A percentile compares a stretch with the other conserved stretches of the same genome.
Evolutionary conservation across 352 stramenopile genomes (phyloP).

Genomic region (Phytopythium helicoides): DNA sequence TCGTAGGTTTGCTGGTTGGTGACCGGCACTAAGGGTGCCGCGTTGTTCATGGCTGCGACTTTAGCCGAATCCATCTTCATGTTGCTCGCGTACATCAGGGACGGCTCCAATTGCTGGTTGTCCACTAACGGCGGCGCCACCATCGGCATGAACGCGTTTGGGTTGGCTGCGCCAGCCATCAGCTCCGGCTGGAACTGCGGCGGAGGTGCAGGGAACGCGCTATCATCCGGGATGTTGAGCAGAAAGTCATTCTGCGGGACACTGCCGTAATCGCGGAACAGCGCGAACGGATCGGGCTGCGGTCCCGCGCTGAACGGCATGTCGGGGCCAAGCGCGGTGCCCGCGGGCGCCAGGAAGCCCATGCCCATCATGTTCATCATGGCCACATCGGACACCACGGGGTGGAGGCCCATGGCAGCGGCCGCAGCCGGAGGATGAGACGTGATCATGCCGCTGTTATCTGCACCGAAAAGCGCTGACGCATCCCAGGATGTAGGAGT

Average conservation of each 20-base stretch:
- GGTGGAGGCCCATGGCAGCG: conserved; percentile 12
- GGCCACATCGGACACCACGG: conserved; percentile 9
- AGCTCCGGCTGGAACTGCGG: background rate
- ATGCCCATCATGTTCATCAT: conserved; percentile 6
- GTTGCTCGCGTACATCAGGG: conserved; percentile 9
- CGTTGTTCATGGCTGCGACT: conserved; percentile 15
- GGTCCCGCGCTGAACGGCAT: conserved; percentile 7
- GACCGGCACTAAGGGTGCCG: background rate
- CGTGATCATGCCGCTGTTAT: conserved; percentile 8
- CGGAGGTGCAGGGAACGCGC: background rate
- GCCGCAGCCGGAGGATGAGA: conserved; percentile 8
- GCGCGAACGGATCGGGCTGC: conserved; percentile 11
- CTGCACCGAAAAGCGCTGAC: conserved; percentile 2
- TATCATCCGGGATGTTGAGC: conserved; percentile 8
- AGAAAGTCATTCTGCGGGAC: conserved; percentile 16
- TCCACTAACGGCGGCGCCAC: background rate
- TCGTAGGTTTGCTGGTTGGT: background rate
- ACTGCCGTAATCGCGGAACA: conserved; percentile 15
- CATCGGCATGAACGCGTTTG: conserved; percentile 1
- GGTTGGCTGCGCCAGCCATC: background rate
- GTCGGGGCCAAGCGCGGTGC: too few relatives aligned
- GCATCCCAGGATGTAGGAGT: conserved; percentile 17
- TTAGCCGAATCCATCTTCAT: conserved; percentile 1
- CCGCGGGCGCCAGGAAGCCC: background rate
- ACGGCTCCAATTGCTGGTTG: conserved; percentile 4